Base-by-base conservation (phyloP, 2,329 filamentous ascomycete species). In the Pezicula rhizophila region DNA sequence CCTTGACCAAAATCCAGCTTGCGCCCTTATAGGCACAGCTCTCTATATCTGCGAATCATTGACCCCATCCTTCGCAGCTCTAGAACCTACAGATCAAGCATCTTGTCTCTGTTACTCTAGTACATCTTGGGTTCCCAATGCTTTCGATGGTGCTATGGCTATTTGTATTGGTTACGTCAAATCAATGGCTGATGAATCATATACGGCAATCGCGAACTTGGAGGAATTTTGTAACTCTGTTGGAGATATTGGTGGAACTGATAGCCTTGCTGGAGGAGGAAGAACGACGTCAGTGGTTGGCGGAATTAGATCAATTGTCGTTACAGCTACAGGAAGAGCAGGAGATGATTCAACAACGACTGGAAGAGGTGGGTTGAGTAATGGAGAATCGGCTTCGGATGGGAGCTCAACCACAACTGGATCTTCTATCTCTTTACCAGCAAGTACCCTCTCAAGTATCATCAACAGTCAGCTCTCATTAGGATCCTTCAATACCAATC, bases 31-130 rank as follows among this genome's bases (percentile, higher is more conserved):
- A 4, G 55, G 58, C 7, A 45, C 53, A 45, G 53, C 56, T 5
- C 54, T 62, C 11, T 50, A 46, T 3, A 55, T 55, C 26, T 62
- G 60, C 53, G 47, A 45, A 15, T 55, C 49, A 6, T 48, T 60
- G 11, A 59, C 50, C 2, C 52, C 54, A 7, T 48, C 48, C 11
- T 62, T 62, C 47, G 54, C 54, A 25, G 45, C 47, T 2, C 49
- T 62, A 0, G 46, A 46, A 8, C 52, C 56, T 7, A 44, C 56
- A 8, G 39, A 46, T 14, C 60, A 62, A 49, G 60, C 60, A 14
- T 45, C 51, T 26, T 62, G 60, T 49, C 55, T 62, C n/a, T 62
- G 60, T 41, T 62, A 62, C 41, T 57, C 55, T 2, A 51, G 49
- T 6, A 54, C 52, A 2, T 17, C 42, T 1, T 62, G 60, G 60